Percentiles rank a stretch among this genome's conserved stretches.
These are phyloP conservation scores for Eucalyptus sp. DNA, from an alignment of 345 rosid genomes.

Conservation along the genomic window DNA sequence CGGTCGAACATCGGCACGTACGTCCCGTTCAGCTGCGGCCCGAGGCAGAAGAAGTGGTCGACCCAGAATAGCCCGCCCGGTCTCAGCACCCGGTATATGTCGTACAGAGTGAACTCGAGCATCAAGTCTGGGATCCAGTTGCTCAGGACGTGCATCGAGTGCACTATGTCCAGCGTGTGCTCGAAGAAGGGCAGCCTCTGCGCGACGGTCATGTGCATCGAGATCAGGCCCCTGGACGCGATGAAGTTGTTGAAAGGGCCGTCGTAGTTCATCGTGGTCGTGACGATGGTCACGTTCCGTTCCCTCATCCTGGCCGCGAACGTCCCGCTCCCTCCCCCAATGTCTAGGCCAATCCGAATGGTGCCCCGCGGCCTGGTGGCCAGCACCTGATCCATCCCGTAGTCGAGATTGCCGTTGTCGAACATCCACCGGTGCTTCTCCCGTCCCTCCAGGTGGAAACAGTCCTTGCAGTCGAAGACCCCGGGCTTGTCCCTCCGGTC, in stretches of 20 bases:
- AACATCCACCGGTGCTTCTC: constrained; percentile 26
- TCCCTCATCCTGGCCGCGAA: constrained; percentile 59
- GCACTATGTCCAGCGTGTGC: constrained; percentile 41
- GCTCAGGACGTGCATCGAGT: constrained; percentile 35
- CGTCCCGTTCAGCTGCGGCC: constrained; percentile 31
- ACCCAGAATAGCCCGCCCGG: constrained; percentile 50
- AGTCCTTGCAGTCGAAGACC: constrained; percentile 30
- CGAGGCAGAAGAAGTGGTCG: constrained; percentile 39
- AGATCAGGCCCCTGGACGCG: constrained; percentile 37
- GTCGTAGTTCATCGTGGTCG: constrained; percentile 36
- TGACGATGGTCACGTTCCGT: constrained; percentile 31
- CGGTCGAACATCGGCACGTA: constrained; percentile 18
- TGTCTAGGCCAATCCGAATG: constrained; percentile 36
- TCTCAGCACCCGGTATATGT: constrained; percentile 38
- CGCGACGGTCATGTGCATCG: constrained; percentile 26
- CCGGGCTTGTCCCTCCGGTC: constrained; percentile 17
- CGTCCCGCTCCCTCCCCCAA: constrained; percentile 32
- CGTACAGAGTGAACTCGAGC: constrained; percentile 37
- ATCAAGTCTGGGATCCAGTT: constrained; percentile 34
- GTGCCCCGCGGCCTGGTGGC: constrained; percentile 9
- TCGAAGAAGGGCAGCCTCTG: constrained; percentile 52
- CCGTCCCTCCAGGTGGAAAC: constrained; percentile 32
- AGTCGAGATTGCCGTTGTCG: constrained; percentile 20
- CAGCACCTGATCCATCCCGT: constrained; percentile 29
- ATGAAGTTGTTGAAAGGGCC: constrained; percentile 47